Base-by-base conservation (phyloP, 2,329 filamentous ascomycete genomes). In the Rosellinia necatrix region DNA sequence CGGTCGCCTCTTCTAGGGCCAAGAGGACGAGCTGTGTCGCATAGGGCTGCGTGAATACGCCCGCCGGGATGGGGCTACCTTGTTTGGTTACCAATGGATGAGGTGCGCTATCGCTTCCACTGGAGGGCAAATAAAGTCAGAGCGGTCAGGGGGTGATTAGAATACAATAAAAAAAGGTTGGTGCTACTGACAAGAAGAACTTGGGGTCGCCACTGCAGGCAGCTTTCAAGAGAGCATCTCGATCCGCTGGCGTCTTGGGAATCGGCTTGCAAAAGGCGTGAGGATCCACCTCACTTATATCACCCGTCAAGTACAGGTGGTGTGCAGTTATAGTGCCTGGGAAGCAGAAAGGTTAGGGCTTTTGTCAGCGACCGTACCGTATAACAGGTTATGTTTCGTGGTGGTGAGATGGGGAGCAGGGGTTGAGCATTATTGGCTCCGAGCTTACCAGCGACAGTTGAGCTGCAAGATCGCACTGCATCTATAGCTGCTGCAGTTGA, bases 401-500 rank as follows among this genome's bases (percentile, higher is more conserved):
- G 6, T 35, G 13, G 4, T 15, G 32, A 15, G 13, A 13, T 34
- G 30, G 13, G 12, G 32, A 35, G 9, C 6, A 5, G 21, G 38
- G 13, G 8, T 8, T n/a, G 32, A 22, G 10, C n/a, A 9, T 13
- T 29, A 37, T 15, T 2, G 12, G 19, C 13, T 44, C 13, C 27
- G 2, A 29, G 3, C 71, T 49, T 74, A 75, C 79, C 80, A 0
- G 83, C 88, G 21, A 97, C 93, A 3, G 83, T 89, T 15, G 87
- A 82, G 0, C 91, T 91, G 68, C 91, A 96, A 12, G 83, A 78
- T 62, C 82, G 81, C 30, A 97, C 92, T 1, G 91, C 87, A 60
- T 89, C 84, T 4, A 96, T 79, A 0, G 92, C 92, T 1, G 89
- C 90, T 1, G 85, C 86, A 1, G 91, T 96, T 9, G 91, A 92